These are phyloP conservation scores for Candida coleopterorum DNA, from an alignment of 805 yeast species.

Conservation along the genomic window DNA sequence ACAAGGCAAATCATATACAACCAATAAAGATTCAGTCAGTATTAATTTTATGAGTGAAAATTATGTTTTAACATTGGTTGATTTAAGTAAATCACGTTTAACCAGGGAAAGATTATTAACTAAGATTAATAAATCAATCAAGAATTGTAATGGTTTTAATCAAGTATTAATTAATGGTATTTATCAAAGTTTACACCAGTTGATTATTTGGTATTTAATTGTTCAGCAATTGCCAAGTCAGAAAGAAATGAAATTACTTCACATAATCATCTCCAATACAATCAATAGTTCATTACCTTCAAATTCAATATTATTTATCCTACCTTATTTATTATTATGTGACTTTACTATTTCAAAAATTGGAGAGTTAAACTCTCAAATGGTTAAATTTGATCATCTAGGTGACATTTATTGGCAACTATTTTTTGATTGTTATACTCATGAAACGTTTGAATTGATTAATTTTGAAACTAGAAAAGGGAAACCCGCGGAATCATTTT, in stretches of 20 bases:
- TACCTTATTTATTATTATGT: slow-evolving; percentile 18
- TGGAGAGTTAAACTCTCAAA: slow-evolving; percentile 3
- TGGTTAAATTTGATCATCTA: neutral
- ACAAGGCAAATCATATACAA: slow-evolving; percentile 14
- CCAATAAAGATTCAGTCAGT: slow-evolving; percentile 12
- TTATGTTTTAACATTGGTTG: slow-evolving; percentile 23
- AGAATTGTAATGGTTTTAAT: neutral
- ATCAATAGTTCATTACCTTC: slow-evolving; percentile 2
- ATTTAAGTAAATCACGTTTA: slow-evolving; percentile 15
- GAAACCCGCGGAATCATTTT: slow-evolving; percentile 18
- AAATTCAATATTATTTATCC: neutral
- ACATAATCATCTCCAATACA: neutral
- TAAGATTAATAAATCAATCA: slow-evolving; percentile 15
- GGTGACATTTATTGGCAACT: slow-evolving; percentile 15
- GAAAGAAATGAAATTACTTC: slow-evolving; percentile 14
- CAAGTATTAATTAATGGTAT: slow-evolving; percentile 10
- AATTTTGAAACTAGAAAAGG: slow-evolving; percentile 1
- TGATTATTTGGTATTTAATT: slow-evolving; percentile 30
- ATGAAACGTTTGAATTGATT: slow-evolving; percentile 10
- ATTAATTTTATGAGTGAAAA: slow-evolving; percentile 15
- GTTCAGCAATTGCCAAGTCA: slow-evolving; percentile 23
- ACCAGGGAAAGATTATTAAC: slow-evolving; percentile 15
- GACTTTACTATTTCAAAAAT: slow-evolving; percentile 9
- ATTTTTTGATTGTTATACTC: slow-evolving; percentile 16
- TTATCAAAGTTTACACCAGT: slow-evolving; percentile 14